Percentiles rank a stretch among this genome's conserved stretches.
Conservation (phyloP, 2,329 filamentous ascomycete species). For the Sporothrix dimorphospora region DNA sequence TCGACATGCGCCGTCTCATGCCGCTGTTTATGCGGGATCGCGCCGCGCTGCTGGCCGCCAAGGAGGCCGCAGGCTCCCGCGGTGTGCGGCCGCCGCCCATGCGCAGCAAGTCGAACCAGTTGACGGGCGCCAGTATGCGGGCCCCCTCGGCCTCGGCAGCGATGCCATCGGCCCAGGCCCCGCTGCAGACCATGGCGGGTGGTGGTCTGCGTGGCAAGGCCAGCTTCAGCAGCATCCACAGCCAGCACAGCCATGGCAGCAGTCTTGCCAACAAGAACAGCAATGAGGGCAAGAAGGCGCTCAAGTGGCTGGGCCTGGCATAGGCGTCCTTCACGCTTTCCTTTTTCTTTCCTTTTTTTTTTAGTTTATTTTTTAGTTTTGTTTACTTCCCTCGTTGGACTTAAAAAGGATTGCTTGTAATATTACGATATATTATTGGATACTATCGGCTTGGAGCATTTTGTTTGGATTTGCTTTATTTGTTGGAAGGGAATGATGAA, state of each 20-base stretch:
- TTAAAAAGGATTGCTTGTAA: not conserved
- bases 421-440: slow-evolving; percentile 8
- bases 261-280: slow-evolving; percentile 30
- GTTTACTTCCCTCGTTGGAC: not conserved
- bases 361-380: not conserved
- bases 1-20: slow-evolving; percentile 55
- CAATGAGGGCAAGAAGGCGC: slow-evolving; percentile 47
- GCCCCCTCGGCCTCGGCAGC: not conserved
- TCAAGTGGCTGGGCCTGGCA: slow-evolving; percentile 57
- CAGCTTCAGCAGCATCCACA: slow-evolving; percentile 23
- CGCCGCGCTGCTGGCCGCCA: slow-evolving; percentile 19
- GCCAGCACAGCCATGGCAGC: slow-evolving; percentile 31
- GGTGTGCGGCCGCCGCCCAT: not conserved
- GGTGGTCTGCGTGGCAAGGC: not conserved
- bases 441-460: not conserved
- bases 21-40: slow-evolving; percentile 48
- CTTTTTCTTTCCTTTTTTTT: not conserved
- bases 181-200: not conserved
- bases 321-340: not conserved
- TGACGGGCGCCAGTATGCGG: slow-evolving; percentile 20
- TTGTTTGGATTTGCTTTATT: not conserved
- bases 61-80: slow-evolving; percentile 30
- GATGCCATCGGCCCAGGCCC: not conserved
- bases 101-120: slow-evolving; percentile 18
- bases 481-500: not conserved